A percentile compares a stretch with the other conserved stretches of the same genome.
Conservation (phyloP, 108 stramenopile species). For the Aureococcus anophagefferens region DNA sequence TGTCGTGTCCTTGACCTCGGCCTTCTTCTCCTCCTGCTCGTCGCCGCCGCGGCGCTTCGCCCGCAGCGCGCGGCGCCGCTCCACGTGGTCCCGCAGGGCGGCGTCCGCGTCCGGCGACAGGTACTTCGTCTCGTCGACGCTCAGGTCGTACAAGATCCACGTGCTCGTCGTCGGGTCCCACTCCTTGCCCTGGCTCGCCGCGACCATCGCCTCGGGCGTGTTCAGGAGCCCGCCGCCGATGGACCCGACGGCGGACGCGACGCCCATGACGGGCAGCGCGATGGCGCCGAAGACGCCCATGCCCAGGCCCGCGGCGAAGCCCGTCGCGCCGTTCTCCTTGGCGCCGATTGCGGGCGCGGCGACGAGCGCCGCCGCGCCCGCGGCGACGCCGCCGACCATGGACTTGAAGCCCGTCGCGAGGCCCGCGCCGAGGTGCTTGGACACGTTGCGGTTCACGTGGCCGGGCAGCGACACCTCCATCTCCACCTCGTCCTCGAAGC, state of each 20-base stretch:
- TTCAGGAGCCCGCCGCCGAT: slow-evolving; percentile 18
- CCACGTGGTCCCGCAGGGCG: slow-evolving; percentile 11
- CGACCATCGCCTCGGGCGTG: slow-evolving; percentile 56
- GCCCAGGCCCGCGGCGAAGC: slow-evolving; percentile 19
- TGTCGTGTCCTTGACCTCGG: not conserved
- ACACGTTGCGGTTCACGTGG: not conserved
- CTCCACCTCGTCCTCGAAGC: no score
- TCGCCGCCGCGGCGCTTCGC: slow-evolving; percentile 1
- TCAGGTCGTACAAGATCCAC: slow-evolving; percentile 62
- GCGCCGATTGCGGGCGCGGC: slow-evolving; percentile 16
- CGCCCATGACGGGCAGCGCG: slow-evolving; percentile 12
- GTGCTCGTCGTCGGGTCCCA: slow-evolving; percentile 68
- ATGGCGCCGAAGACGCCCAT: slow-evolving; percentile 24
- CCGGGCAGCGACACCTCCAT: no score
- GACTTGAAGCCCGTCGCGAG: not conserved
- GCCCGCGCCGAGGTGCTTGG: not conserved
- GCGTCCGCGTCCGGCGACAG: slow-evolving; percentile 3
- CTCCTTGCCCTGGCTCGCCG: slow-evolving; percentile 57
- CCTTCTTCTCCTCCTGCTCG: not conserved
- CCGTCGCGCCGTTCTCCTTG: slow-evolving; percentile 2
- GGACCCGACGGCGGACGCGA: slow-evolving; percentile 16
- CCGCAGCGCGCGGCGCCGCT: slow-evolving; percentile 15
- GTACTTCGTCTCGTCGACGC: slow-evolving; percentile 40
- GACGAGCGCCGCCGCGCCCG: not conserved
- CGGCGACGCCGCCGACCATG: not conserved